Base-by-base conservation (phyloP, 257 asterid genomes). In the Penstemon newberryi region DNA sequence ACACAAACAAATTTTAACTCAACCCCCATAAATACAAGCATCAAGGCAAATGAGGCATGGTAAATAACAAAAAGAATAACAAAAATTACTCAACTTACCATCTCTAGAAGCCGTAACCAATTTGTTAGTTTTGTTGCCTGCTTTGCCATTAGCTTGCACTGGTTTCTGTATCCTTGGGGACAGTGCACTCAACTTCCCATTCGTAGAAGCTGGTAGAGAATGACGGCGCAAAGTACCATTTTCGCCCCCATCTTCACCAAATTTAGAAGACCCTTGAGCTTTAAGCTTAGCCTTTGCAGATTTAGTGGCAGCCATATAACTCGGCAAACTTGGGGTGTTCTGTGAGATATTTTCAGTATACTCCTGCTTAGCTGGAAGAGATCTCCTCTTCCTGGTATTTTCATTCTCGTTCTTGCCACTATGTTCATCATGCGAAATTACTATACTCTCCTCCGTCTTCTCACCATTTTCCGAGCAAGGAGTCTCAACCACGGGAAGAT, bases 201-300 rank as follows among this genome's bases (percentile, higher is more conserved):
- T 85, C 67, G 81, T 70, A 0, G 83, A 71, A 47, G 89, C 80
- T 3, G 98, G 96, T 12, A 89, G 84, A 79, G 96, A 92, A 85
- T 89, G 96, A 40, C 98, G 89, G 5, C 97, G 83, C 9, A 70
- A 68, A 50, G 71, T 66, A 42, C 79, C 85, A 78, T 81, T 72
- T 64, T 85, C 94, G 55, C 77, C 67, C 15, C 56, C 88, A n/a
- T 86, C 94, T 72, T 84, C 98, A 50, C 56, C 81, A 47, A 78
- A 15, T 73, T 78, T 86, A 7, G 80, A 56, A 66, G 94, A 65
- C 5, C 86, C 95, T 73, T 91, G 95, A 52, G 90, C 83, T 83
- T 88, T 87, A 56, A 93, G 98, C 86, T 90, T 93, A 37, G 97
- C 98, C 79, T 90, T 93, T 15, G 96, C 98, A 56, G 97, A 93